phyloP scores from a whole-genome alignment of 228 moss, liverwort and hornwort genomes.

The Sphagnum magellanicum region DNA sequence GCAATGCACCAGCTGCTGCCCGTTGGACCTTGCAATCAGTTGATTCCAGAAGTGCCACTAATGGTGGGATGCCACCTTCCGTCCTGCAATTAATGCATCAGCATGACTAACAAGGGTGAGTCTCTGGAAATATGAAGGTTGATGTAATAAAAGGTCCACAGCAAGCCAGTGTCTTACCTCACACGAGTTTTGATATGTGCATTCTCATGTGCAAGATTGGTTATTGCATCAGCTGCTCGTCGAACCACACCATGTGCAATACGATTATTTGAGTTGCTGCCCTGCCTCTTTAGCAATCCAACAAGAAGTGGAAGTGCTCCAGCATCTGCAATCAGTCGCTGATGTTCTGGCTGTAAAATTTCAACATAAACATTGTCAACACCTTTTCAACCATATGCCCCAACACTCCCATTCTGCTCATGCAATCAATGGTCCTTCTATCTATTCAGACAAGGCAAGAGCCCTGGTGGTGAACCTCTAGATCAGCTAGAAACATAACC shows the following conservation, averaged over 20 bases:
- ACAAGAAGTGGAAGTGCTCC: constrained; percentile 87
- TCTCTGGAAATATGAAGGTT: background rate
- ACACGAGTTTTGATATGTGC: constrained; percentile 94
- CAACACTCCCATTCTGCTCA: background rate
- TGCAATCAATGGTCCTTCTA: too few relatives aligned
- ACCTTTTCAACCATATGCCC: background rate
- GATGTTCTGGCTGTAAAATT: constrained; percentile 83
- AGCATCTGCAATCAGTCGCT: constrained; percentile 92
- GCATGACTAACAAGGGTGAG: too few relatives aligned
- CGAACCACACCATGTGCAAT: constrained; percentile 93
- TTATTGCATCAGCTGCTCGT: constrained; percentile 93
- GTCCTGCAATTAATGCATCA: constrained; percentile 32
- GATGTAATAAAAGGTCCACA: background rate
- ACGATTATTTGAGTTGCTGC: constrained; percentile 54
- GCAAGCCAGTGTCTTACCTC: constrained; percentile 34
- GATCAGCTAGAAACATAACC: too few relatives aligned
- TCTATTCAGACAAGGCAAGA: too few relatives aligned
- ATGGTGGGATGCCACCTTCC: constrained; percentile 93
- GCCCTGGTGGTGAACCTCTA: too few relatives aligned
- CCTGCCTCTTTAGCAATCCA: constrained; percentile 64
- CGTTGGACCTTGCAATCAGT: constrained; percentile 93
- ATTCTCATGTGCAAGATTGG: constrained; percentile 97
- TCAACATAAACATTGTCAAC: background rate
- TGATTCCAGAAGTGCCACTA: constrained; percentile 90
- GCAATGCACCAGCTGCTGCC: constrained; percentile 92